phyloP scores from a whole-genome alignment of 2,329 filamentous ascomycete genomes.

The Corynespora cassiicola region DNA sequence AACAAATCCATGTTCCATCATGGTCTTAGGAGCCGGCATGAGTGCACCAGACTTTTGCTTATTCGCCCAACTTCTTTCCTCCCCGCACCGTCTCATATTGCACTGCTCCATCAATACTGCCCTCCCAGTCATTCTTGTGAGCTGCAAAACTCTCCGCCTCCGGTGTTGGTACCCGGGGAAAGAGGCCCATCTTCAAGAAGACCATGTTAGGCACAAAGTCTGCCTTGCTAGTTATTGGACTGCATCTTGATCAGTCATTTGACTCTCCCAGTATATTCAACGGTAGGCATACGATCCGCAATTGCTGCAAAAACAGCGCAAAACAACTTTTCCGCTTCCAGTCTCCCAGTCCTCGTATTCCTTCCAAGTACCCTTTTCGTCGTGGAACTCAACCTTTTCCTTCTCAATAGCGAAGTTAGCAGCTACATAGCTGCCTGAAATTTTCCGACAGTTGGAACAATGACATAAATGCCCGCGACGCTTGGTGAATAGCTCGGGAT shows the following conservation, averaged over 20 bases:
- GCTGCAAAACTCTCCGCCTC: constrained; percentile 53
- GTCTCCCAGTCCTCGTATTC: constrained; percentile 54
- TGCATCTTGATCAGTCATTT: constrained; percentile 21
- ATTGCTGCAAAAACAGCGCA: constrained; percentile 57
- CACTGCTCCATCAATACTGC: constrained; percentile 43
- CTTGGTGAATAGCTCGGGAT: constrained; percentile 53
- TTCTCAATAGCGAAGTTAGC: constrained; percentile 51
- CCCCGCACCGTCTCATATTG: constrained; percentile 49
- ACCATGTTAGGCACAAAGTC: constrained; percentile 49
- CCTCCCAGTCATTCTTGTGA: constrained; percentile 54
- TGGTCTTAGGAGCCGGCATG: too few relatives aligned
- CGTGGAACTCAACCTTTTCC: constrained; percentile 54
- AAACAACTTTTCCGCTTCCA: constrained; percentile 54
- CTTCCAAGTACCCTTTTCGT: constrained; percentile 54
- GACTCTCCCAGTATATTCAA: background rate
- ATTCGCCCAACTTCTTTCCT: constrained; percentile 45
- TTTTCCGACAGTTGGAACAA: constrained; percentile 60
- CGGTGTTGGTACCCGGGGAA: constrained; percentile 54
- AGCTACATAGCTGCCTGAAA: constrained; percentile 52
- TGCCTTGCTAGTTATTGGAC: constrained; percentile 56
- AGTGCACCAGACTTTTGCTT: too few relatives aligned
- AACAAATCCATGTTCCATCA: too few relatives aligned
- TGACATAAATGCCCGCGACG: constrained; percentile 54
- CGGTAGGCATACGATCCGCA: constrained; percentile 40
- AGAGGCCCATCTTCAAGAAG: constrained; percentile 59